Conservation (phyloP, 345 rosid species). For the Salix udensis region DNA sequence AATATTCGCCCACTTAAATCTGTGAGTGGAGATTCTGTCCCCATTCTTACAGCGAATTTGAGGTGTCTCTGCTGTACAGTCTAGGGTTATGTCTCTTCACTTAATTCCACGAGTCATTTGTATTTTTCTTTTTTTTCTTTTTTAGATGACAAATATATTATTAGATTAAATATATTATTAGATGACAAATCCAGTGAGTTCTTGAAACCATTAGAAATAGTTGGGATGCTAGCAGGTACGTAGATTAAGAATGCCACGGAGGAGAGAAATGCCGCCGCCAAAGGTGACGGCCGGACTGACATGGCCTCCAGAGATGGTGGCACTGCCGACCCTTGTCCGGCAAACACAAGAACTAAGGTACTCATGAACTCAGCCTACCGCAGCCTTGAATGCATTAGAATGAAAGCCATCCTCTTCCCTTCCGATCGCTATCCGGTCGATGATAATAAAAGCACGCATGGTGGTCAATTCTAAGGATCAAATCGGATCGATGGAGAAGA, state of each 20-base stretch:
- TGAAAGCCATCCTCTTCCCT: constrained; percentile 12
- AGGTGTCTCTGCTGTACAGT: too few species aligned
- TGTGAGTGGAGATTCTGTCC: too few species aligned
- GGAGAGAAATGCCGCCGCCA: constrained; percentile 81
- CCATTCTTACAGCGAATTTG: too few species aligned
- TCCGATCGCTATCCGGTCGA: constrained; percentile 10
- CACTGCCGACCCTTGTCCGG: constrained; percentile 77
- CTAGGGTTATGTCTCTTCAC: too few species aligned
- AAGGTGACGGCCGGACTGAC: constrained; percentile 84
- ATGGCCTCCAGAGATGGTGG: constrained; percentile 91
- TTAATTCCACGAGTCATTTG: too few species aligned
- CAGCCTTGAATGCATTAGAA: constrained; percentile 66
- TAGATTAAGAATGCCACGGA: constrained; percentile 58
- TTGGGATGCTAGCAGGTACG: too few species aligned
- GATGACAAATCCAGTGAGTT: too few species aligned
- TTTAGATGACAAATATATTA: too few species aligned
- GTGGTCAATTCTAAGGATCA: not conserved
- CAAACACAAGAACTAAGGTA: constrained; percentile 73
- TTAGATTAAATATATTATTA: too few species aligned
- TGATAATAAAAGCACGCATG: not conserved
- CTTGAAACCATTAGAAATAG: too few species aligned
- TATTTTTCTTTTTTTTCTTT: too few species aligned
- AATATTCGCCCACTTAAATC: too few species aligned
- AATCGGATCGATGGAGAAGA: not conserved
- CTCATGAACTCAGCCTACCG: constrained; percentile 86